Evolutionary conservation across 2,329 filamentous ascomycete genomes (phyloP).

Genomic region (Juglanconis oblonga): DNA sequence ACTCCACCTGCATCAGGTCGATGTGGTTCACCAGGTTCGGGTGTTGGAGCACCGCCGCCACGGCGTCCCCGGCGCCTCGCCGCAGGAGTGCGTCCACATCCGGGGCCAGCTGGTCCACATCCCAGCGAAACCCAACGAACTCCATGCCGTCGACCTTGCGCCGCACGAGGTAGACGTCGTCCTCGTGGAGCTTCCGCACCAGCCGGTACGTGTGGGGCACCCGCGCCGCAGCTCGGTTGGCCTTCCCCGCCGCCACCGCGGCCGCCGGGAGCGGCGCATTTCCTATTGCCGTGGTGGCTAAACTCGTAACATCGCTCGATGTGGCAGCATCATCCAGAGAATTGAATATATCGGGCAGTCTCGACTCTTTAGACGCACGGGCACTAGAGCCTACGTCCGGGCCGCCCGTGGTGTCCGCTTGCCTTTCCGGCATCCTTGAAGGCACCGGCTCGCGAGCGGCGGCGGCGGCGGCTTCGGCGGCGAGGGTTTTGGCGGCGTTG

Average conservation of each 20-base stretch:
- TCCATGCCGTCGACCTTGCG: constrained; percentile 28
- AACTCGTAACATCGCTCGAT: too few species aligned
- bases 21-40: constrained; percentile 46
- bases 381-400: too few species aligned
- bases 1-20: constrained; percentile 25
- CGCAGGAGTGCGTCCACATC: constrained; percentile 25
- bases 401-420: too few species aligned
- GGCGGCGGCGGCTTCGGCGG: too few species aligned
- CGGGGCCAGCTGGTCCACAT: constrained; percentile 12
- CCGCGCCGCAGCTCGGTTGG: neutral
- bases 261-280: neutral
- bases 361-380: too few species aligned
- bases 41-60: constrained; percentile 43
- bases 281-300: neutral
- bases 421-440: too few species aligned
- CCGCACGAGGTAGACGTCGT: constrained; percentile 31
- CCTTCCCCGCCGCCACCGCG: neutral
- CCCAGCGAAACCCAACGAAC: constrained; percentile 31
- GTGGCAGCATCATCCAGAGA: too few species aligned
- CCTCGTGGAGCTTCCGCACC: constrained; percentile 20
- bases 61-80: constrained; percentile 27
- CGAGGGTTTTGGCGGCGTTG: too few species aligned
- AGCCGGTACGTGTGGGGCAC: neutral
- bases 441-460: too few species aligned
- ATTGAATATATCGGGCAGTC: too few species aligned